Base-by-base conservation (phyloP, 108 stramenopile species). In the Seminavis robusta region DNA sequence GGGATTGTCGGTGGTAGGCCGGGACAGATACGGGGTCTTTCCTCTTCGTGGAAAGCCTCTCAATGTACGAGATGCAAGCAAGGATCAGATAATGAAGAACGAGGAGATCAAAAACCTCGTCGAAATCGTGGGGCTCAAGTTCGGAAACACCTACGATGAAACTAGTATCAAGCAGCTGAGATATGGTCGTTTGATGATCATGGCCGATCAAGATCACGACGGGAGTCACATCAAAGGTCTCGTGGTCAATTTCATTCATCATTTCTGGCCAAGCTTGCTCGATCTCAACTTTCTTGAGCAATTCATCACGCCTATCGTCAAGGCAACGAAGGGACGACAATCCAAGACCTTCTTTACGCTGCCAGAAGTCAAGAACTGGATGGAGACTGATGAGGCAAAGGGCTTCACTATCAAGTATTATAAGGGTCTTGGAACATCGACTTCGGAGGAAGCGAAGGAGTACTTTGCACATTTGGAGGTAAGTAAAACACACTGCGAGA, bases 181-280 rank as follows among this genome's bases (percentile, higher is more conserved):
- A 11, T 98, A 98, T 44, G 57, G 57, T 4, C 43, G 46, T 46
- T 27, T 59, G 15, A 59, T 59, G 57, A 97, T 99, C 66, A 99
- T 99, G 99, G 94, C 98, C 1, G 99, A 99, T 85, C 99, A 99
- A 77, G 99, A 99, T 74, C 94, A 96, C 62, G 99, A 99, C 59
- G 99, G 99, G 2, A 81, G 77, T 13, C 99, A 99, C 69, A 99
- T 99, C 92, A 99, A 99, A 71, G 99, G 98, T 29, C 84, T 99
- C n/a, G 79, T 99, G 3, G 97, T 99, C 81, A 99, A 99, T 72
- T 96, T 98, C 61, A 72, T 99, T 33, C 97, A 97, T 73, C 58
- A 67, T 37, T 97, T 95, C 64, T 97, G 98, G 97, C 98, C 99
- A 10, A 81, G 86, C 4, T 75, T 99, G 48, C 81, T 99, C 31